phyloP scores from a whole-genome alignment of 2,329 filamentous ascomycete genomes.

The Fusarium nisikadoi region DNA sequence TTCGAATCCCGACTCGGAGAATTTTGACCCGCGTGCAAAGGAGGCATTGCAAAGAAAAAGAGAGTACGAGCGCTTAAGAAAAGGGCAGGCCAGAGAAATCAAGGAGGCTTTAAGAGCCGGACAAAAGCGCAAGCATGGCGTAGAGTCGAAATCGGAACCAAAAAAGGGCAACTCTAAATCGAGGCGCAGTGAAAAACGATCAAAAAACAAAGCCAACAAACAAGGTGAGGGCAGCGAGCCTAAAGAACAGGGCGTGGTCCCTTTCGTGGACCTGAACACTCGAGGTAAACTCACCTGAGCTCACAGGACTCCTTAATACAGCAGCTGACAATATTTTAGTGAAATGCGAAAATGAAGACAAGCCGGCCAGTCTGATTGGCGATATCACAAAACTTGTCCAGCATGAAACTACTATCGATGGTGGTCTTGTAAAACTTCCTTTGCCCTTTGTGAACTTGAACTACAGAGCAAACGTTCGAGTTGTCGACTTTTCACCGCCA shows the following conservation, averaged over 20 bases:
- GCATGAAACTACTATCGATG: constrained; percentile 58
- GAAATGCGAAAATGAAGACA: constrained; percentile 57
- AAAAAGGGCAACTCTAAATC: constrained; percentile 43
- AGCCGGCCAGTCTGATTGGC: constrained; percentile 49
- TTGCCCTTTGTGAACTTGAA: constrained; percentile 80
- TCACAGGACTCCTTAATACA: neutral
- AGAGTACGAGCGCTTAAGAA: constrained; percentile 68
- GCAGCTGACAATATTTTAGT: constrained; percentile 49
- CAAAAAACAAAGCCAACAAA: constrained; percentile 16
- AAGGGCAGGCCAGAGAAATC: constrained; percentile 52
- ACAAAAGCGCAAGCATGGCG: constrained; percentile 51
- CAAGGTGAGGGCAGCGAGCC: constrained; percentile 7
- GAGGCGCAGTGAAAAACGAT: constrained; percentile 36
- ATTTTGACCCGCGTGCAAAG: constrained; percentile 60
- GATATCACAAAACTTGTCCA: constrained; percentile 53
- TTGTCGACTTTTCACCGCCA: constrained; percentile 82
- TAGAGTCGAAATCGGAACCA: constrained; percentile 41
- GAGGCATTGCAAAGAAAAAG: constrained; percentile 71
- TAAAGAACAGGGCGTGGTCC: constrained; percentile 41
- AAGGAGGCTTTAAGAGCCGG: constrained; percentile 51
- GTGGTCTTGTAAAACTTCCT: constrained; percentile 48
- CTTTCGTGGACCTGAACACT: constrained; percentile 46
- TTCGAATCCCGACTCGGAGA: constrained; percentile 51
- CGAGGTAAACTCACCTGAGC: constrained; percentile 39
- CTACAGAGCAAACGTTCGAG: constrained; percentile 76